These are phyloP conservation scores for Lipomyces sp. DNA, from an alignment of 805 yeast genomes.

Conservation along the genomic window DNA sequence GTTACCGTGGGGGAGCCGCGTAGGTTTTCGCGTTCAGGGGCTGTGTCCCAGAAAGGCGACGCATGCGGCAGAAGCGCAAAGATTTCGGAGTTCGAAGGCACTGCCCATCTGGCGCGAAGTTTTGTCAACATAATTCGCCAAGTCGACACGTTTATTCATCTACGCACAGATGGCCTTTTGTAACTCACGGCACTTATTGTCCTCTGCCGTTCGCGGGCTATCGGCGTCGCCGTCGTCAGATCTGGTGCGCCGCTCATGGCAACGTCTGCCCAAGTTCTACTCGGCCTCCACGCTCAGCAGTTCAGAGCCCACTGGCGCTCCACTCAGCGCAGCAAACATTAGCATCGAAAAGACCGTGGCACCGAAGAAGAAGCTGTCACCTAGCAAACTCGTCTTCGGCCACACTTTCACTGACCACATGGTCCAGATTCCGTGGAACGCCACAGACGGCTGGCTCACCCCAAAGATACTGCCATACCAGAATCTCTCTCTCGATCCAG, in stretches of 20 bases:
- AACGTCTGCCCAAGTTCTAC: neutral
- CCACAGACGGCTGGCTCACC: conserved; percentile 78
- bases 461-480: conserved; percentile 90
- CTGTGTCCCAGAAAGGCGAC: neutral
- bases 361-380: conserved; percentile 62
- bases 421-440: conserved; percentile 83
- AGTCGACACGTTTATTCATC: neutral
- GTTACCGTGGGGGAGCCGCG: neutral
- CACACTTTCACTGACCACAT: conserved; percentile 82
- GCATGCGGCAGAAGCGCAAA: neutral
- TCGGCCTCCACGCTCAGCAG: conserved; percentile 8
- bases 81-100: too few relatives aligned
- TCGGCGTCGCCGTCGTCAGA: neutral
- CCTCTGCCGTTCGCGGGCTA: conserved; percentile 1
- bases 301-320: conserved; percentile 21
- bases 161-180: neutral
- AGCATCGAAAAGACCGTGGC: conserved; percentile 52
- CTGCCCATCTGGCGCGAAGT: too few relatives aligned
- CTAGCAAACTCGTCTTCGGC: conserved; percentile 71
- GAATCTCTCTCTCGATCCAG: conserved; percentile 77
- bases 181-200: neutral
- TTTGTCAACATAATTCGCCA: neutral
- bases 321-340: conserved; percentile 55
- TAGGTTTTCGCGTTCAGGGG: neutral
- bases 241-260: neutral